Conservation (phyloP, 371 early-diverging fungal genomes). For the Rhizopus microsporus region DNA sequence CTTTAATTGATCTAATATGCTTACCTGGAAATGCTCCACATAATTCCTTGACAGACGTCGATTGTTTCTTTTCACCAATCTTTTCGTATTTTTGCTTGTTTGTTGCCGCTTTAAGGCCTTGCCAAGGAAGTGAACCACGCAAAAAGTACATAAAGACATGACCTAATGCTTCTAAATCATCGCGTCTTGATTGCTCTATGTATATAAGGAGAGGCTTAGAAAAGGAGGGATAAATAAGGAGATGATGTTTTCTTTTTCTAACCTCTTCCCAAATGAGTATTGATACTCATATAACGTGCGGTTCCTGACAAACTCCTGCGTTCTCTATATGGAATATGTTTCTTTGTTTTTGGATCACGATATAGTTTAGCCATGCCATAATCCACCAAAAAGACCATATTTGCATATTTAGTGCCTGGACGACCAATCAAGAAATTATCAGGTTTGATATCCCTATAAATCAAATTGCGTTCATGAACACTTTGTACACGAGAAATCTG, state of each 20-base stretch:
- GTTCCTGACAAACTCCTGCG: conserved; percentile 93
- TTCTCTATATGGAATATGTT: conserved; percentile 89
- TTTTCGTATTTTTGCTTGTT: conserved; percentile 95
- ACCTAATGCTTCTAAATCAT: conserved; percentile 94
- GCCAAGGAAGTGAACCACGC: conserved; percentile 94
- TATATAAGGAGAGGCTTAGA: conserved; percentile 1
- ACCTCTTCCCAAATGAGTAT: conserved; percentile 90
- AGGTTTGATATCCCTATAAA: conserved; percentile 99
- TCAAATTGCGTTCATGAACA: conserved; percentile 93
- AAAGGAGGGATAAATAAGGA: conserved; percentile 2
- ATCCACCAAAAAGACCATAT: conserved; percentile 78
- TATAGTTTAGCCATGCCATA: conserved; percentile 96
- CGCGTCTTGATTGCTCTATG: conserved; percentile 90
- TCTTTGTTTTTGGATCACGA: conserved; percentile 83
- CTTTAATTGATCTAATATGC: background rate
- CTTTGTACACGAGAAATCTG: conserved; percentile 75
- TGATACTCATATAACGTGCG: conserved; percentile 95
- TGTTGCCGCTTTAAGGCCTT: conserved; percentile 88
- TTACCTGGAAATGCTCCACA: conserved; percentile 79
- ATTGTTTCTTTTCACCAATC: conserved; percentile 91
- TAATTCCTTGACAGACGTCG: conserved; percentile 74
- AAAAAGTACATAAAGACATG: conserved; percentile 96
- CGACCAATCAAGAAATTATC: conserved; percentile 97
- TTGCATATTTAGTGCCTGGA: conserved; percentile 60
- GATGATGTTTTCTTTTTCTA: conserved; percentile 1